Evolutionary conservation across 208 protist genomes (phyloP).

Genomic region (Blastocrithidia nonstop): DNA sequence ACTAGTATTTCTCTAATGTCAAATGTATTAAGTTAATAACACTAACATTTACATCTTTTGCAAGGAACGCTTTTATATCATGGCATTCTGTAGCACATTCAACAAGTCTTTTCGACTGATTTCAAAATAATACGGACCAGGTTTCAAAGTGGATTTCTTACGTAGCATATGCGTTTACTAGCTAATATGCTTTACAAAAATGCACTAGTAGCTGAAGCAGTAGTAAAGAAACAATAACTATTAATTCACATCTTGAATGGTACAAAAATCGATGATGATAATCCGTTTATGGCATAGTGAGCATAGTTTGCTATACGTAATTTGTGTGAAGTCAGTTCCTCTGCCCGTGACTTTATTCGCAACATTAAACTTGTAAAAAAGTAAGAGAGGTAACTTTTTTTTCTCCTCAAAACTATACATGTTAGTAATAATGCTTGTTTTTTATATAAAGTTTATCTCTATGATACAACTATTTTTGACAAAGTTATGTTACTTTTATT

Average conservation of each 20-base stretch:
- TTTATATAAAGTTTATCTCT: no score
- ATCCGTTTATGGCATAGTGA: conserved; percentile 81
- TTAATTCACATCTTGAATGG: conserved; percentile 39
- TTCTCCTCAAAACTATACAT: neutral
- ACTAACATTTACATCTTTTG: no score
- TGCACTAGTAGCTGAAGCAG: conserved; percentile 11
- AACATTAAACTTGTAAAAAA: conserved; percentile 18
- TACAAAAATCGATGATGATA: conserved; percentile 77
- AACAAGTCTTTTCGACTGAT: no score
- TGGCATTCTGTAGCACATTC: no score
- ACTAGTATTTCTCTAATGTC: no score
- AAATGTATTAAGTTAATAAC: no score
- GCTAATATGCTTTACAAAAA: conserved; percentile 57
- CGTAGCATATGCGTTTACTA: conserved; percentile 50
- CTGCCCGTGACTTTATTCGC: conserved; percentile 41
- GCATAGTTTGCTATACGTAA: conserved; percentile 79
- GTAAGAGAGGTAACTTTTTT: neutral
- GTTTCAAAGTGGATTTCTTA: conserved; percentile 67
- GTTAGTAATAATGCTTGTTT: no score
- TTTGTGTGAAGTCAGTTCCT: conserved; percentile 32
- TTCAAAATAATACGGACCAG: no score
- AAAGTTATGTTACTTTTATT: no score
- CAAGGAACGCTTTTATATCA: no score
- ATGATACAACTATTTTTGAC: no score
- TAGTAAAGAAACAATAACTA: conserved; percentile 22